Percentiles rank a stretch among this genome's conserved stretches.
These are phyloP conservation scores for Sechiopsis laciniata DNA, from an alignment of 306 rosid species.

Conservation along the genomic window DNA sequence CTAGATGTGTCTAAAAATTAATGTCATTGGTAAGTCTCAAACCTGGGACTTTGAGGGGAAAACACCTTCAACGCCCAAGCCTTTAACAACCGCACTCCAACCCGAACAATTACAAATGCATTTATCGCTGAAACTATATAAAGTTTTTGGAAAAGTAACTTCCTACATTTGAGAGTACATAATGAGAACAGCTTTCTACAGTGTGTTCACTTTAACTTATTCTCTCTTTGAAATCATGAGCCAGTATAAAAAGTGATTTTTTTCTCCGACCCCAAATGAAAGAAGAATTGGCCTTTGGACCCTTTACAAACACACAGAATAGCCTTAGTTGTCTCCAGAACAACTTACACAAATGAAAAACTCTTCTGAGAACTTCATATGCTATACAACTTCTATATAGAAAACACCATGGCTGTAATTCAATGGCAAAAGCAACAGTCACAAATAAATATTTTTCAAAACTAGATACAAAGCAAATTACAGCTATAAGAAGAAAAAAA, in stretches of 20 bases:
- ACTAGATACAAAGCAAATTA: neutral
- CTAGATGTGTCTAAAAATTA: too few relatives aligned
- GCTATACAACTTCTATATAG: neutral
- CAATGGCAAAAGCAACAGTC: neutral
- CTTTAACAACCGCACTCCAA: too few relatives aligned
- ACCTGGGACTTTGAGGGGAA: too few relatives aligned
- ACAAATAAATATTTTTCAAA: neutral
- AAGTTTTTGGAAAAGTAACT: neutral
- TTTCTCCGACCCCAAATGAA: neutral
- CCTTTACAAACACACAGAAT: neutral
- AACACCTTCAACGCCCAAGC: too few relatives aligned
- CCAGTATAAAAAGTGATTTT: neutral
- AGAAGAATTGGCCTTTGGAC: neutral
- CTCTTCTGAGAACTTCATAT: too few relatives aligned
- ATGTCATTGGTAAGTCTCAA: too few relatives aligned
- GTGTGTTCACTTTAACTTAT: neutral
- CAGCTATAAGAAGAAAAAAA: slow-evolving; percentile 1
- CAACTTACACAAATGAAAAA: too few relatives aligned
- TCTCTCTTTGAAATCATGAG: neutral
- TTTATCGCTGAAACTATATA: neutral
- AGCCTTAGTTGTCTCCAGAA: neutral
- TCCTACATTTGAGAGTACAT: neutral
- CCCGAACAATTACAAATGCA: neutral
- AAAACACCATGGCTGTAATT: neutral
- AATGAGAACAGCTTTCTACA: neutral